phyloP scores from a whole-genome alignment of 768 basidiomycete species.

The Tephrocybe rancida region DNA sequence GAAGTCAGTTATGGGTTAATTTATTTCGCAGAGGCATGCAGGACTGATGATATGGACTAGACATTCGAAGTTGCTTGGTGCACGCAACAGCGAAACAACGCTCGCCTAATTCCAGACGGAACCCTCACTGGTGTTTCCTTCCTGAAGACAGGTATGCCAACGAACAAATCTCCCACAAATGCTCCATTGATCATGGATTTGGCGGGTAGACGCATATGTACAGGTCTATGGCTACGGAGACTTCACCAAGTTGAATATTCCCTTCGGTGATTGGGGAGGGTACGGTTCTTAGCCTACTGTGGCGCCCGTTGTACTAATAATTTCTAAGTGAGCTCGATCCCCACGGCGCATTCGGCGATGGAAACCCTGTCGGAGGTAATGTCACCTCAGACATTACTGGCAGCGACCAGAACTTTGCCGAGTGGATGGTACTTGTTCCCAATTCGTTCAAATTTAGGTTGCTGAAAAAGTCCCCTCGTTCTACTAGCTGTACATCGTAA shows the following conservation, averaged over 20 bases:
- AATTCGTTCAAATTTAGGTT: not conserved
- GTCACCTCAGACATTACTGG: constrained; percentile 45
- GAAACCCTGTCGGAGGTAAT: constrained; percentile 48
- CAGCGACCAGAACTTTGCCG: constrained; percentile 35
- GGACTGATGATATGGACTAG: constrained; percentile 20
- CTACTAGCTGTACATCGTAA: constrained; percentile 32
- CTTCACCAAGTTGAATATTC: constrained; percentile 43
- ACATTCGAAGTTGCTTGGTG: constrained; percentile 50
- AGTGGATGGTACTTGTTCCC: constrained; percentile 42
- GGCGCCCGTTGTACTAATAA: not conserved
- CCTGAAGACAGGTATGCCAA: constrained; percentile 34
- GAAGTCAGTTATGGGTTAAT: constrained; percentile 29
- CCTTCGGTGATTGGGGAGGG: constrained; percentile 42
- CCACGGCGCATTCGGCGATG: constrained; percentile 40
- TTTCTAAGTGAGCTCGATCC: constrained; percentile 42
- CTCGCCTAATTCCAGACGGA: constrained; percentile 47
- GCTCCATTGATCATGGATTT: not conserved
- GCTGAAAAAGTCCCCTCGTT: not conserved
- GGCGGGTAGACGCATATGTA: constrained; percentile 37
- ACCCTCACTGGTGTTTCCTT: constrained; percentile 42
- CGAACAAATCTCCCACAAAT: not conserved
- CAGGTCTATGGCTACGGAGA: constrained; percentile 46
- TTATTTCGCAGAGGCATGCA: not conserved
- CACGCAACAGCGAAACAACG: constrained; percentile 43
- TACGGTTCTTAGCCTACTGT: too few species aligned